Base-by-base conservation (phyloP, 202 grass and related monocot genomes). In the Setaria viridis region DNA sequence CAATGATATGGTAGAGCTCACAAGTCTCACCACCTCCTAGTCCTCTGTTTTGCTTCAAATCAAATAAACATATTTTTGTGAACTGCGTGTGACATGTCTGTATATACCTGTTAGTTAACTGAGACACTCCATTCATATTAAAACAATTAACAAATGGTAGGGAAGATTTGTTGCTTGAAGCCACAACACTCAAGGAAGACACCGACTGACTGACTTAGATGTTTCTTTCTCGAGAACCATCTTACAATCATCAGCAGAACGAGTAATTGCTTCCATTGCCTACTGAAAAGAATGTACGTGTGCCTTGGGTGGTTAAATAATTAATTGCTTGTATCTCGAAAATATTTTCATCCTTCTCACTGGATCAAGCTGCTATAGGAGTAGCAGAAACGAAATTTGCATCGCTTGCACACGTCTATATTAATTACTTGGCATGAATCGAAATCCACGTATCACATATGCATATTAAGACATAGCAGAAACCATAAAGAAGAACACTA, bases 391-490 rank as follows among this genome's bases (percentile, higher is more conserved):
- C 34, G 50, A 62, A 63, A 54, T 59, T 63, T 63, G 33, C 72
- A 16, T n/a, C 6, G 17, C 50, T 33, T 19, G 25, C 14, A 37
- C 83, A 85, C 49, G 41, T 70, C 55, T 50, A 8, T 29, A 12
- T 71, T 85, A 41, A 12, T 71, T 85, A 41, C 74, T 78, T 70
- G 83, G 5, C 14, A 78, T 48, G 50, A 57, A 70, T 62, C 30
- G 48, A 48, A 58, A 78, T 37, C 53, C 83, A 78, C 64, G 74
- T 62, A 79, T 49, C 29, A 32, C 5, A 33, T 63, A 63, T 39
- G 14, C 70, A 62, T 30, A 45, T 53, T 63, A 37, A 59, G 9
- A 54, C 37, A 72, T 11, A 34, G 60, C 25, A 62, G 29, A 54
- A 72, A 71, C 41, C 50, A 17, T 10, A 58, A 35, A 72, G 53